These are phyloP conservation scores for Pterula multifida DNA, from an alignment of 1,284 basidiomycete species.

Conservation along the genomic window DNA sequence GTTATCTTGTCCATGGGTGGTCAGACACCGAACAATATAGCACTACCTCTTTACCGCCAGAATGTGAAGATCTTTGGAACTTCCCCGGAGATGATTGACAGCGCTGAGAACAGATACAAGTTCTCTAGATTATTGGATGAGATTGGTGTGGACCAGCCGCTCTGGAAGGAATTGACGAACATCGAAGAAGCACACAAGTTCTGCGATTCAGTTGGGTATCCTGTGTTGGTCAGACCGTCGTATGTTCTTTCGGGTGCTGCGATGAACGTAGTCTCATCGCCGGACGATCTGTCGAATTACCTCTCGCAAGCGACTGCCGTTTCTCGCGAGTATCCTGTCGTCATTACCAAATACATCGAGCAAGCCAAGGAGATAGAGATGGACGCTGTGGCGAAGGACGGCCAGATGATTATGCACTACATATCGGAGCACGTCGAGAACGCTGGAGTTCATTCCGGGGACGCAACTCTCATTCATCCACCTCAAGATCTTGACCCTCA, in stretches of 20 bases:
- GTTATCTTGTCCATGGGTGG: slow-evolving; percentile 98
- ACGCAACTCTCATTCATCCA: slow-evolving; percentile 94
- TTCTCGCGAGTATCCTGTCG: slow-evolving; percentile 94
- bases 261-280: slow-evolving; percentile 97
- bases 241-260: slow-evolving; percentile 98
- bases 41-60: slow-evolving; percentile 85
- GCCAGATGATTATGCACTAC: slow-evolving; percentile 98
- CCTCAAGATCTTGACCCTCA: slow-evolving; percentile 96
- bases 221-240: slow-evolving; percentile 92
- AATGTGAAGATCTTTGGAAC: slow-evolving; percentile 98
- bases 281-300: slow-evolving; percentile 85
- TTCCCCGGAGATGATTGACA: slow-evolving; percentile 99
- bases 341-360: slow-evolving; percentile 98
- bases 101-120: slow-evolving; percentile 98
- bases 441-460: slow-evolving; percentile 94
- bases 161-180: slow-evolving; percentile 94
- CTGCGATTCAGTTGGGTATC: slow-evolving; percentile 88
- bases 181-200: slow-evolving; percentile 83
- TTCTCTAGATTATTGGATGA: slow-evolving; percentile 97
- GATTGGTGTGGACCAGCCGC: slow-evolving; percentile 94
- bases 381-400: slow-evolving; percentile 95
- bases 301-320: slow-evolving; percentile 94
- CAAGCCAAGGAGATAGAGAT: slow-evolving; percentile 99
- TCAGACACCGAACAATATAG: slow-evolving; percentile 98
- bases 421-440: slow-evolving; percentile 99